Conservation (phyloP, 352 stramenopile genomes). For the Globisporangium nodosum region DNA sequence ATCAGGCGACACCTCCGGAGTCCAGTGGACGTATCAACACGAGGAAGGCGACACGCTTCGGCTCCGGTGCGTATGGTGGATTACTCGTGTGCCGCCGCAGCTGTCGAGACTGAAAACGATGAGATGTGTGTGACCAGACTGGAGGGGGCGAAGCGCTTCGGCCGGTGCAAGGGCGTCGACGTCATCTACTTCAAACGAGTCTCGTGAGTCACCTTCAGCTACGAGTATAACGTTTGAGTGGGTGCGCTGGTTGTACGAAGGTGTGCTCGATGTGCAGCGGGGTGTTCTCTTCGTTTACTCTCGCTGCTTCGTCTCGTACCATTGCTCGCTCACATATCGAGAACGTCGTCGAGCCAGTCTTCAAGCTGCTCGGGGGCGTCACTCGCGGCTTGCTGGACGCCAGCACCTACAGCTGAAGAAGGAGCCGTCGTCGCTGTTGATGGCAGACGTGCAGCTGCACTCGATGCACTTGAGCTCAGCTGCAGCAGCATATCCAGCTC, state of each 20-base stretch:
- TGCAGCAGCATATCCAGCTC: conserved; percentile 41
- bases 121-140: conserved; percentile 21
- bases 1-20: conserved; percentile 39
- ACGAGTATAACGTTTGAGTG: no score
- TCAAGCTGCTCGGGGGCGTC: conserved; percentile 39
- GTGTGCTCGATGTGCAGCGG: not conserved
- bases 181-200: conserved; percentile 67
- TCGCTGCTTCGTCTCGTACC: no score
- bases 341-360: conserved; percentile 66
- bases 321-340: conserved; percentile 28
- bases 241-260: not conserved
- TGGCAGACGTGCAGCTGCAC: conserved; percentile 1
- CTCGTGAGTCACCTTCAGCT: not conserved
- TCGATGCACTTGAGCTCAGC: conserved; percentile 17
- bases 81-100: not conserved
- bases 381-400: not conserved
- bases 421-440: conserved; percentile 4
- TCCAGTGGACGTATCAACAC: conserved; percentile 61
- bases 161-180: conserved; percentile 74
- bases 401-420: not conserved
- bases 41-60: conserved; percentile 62
- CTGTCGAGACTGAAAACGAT: not conserved
- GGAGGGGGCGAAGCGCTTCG: conserved; percentile 68
- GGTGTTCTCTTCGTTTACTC: no score
- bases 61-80: conserved; percentile 26